Evolutionary conservation across 2,329 filamentous ascomycete species (phyloP), one percentile per base, ranked within the genome.

Genomic region (Phaeosphaeriaceae sp.): DNA sequence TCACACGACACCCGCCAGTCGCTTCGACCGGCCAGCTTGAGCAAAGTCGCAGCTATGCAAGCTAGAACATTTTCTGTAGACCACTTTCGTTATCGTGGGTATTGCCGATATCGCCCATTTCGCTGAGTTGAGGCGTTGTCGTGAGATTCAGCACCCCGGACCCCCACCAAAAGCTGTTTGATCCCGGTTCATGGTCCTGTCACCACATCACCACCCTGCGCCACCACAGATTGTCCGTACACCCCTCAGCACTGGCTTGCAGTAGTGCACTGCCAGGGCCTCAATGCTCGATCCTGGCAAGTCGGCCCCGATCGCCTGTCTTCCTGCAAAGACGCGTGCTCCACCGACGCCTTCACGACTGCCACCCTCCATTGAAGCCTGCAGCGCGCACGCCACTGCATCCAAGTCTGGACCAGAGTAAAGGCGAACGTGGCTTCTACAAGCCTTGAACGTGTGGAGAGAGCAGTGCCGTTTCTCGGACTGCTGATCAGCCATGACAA

Each of bases 211-310:
- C 60, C 54, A 58, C 49, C 44, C 44, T 41, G 48, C 54, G 59
- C 59, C 55, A 57, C 31, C 63, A 52, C 51, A 21, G 41, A 54
- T 31, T 60, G 57, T 66, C 61, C 57, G 60, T 48, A 50, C 60
- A 46, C 56, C 41, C 51, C 20, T 15, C 20, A 19, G 20, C 51
- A 53, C 56, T 33, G 51, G 55, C 51, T 54, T 60, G 48, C 59
- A 54, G 53, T 56, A 58, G 49, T 46, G 50, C 15, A 25, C 31
- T 31, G 10, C 42, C 45, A 57, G 48, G 48, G 13, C 53, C 50
- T 54, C 20, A 56, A 40, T 40, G 47, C 50, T 60, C 31, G 9
- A 47, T 33, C 33, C 59, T 55, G 50, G 52, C 41, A 48, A 27
- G 22, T 48, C 48, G 58, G 60, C 50, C 60, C 56, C 58, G 19